Base-by-base conservation (phyloP, 495 filamentous ascomycete genomes). In the Acidomyces sp. region DNA sequence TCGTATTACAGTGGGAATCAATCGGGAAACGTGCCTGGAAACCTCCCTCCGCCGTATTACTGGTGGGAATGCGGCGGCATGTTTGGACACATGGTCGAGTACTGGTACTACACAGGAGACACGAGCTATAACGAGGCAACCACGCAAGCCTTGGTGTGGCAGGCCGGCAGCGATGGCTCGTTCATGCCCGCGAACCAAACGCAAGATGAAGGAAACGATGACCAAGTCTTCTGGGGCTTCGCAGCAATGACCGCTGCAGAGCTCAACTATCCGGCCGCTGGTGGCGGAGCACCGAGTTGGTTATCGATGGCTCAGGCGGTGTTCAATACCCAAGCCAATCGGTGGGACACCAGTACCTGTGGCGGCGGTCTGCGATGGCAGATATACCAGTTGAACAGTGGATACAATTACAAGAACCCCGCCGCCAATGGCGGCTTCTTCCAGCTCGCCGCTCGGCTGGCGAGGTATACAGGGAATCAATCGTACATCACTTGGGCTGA, bases 141-240 rank as follows among this genome's bases (percentile, higher is more conserved):
- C 1, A 70, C 51, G 3, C 72, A 85, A 46, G 85, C 68, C 0
- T 52, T 93, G 38, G 50, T 80, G 2, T 80, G 72, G 56, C 86
- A 94, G 57, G 71, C 68, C 12, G 78, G 80, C 10, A 66, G 70
- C 10, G 66, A 78, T 28, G 57, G 62, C 9, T 70, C 85, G 39
- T 90, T 75, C 55, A 84, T 86, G 80, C 82, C 87, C 0, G 58
- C 62, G 9, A 93, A 94, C 57, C 84, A 93, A 51, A 81, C 79
- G 28, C 53, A 49, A 34, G 41, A 40, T 25, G 19, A 43, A 26
- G 54, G 55, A 10, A 61, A 61, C 42, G 58, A 61, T 31, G 58
- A 59, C 34, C 58, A 60, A 39, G 17, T 46, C 19, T 46, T 45
- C 38, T 62, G 59, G 59, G 59, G 41, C 6, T 45, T 60, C 22